Evolutionary conservation across 2,329 filamentous ascomycete genomes (phyloP).

Genomic region (Ambrosiella cleistominuta): DNA sequence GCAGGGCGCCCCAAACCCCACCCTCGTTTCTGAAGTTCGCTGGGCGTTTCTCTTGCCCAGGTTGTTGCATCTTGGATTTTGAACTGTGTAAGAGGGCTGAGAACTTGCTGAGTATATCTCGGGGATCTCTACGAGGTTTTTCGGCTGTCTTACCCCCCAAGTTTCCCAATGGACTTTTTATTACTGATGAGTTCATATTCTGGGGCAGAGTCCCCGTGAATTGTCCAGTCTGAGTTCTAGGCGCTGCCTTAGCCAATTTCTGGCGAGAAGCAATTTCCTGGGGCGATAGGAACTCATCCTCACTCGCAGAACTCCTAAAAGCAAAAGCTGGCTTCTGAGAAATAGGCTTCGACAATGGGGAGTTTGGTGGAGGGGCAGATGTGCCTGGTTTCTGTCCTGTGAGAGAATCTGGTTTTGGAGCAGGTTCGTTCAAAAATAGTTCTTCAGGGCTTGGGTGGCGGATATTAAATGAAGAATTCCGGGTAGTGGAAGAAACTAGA

Average conservation of each 20-base stretch:
- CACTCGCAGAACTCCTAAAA: not conserved
- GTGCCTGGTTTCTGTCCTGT: not conserved
- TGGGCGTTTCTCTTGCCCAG: not conserved
- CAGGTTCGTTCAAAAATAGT: too few species aligned
- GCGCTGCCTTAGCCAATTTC: not conserved
- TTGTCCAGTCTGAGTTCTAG: too few species aligned
- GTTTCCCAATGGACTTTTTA: too few species aligned
- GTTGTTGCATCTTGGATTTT: not conserved
- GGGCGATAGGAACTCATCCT: conserved; percentile 5
- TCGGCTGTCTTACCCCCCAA: too few species aligned
- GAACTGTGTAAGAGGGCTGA: not conserved
- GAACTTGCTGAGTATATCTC: not conserved
- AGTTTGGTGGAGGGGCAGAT: not conserved
- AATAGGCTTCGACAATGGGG: not conserved
- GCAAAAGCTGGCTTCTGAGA: conserved; percentile 1
- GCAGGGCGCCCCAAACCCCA: conserved; percentile 7
- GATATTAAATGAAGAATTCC: too few species aligned
- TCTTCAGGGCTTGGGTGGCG: too few species aligned
- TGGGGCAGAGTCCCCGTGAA: too few species aligned
- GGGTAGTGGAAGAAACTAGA: too few species aligned
- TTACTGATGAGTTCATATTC: too few species aligned
- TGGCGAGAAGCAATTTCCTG: not conserved
- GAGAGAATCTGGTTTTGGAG: not conserved
- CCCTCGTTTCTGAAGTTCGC: not conserved
- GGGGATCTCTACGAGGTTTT: too few species aligned